These are phyloP conservation scores for Ambrosiella beaveri DNA, from an alignment of 2,329 filamentous ascomycete species.

Conservation along the genomic window DNA sequence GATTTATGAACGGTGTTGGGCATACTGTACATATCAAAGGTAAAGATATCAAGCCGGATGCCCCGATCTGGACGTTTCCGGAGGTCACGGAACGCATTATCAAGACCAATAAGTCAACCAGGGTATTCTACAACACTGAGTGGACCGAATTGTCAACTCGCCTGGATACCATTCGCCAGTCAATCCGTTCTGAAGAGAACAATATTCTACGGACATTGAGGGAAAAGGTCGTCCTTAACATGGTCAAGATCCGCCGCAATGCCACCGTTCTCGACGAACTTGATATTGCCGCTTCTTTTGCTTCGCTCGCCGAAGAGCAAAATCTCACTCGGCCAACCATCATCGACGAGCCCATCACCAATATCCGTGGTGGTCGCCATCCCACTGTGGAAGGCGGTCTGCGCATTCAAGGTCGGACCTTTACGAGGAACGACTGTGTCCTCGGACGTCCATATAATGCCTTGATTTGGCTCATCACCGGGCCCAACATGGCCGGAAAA, in stretches of 20 bases:
- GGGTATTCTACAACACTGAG: constrained; percentile 64
- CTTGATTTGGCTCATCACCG: constrained; percentile 49
- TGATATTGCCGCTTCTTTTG: constrained; percentile 77
- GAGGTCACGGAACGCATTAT: constrained; percentile 31
- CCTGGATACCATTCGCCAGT: constrained; percentile 60
- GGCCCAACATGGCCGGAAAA: constrained; percentile 98
- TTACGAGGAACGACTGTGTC: constrained; percentile 73
- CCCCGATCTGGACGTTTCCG: constrained; percentile 13
- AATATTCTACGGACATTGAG: constrained; percentile 61
- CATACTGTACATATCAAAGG: constrained; percentile 85
- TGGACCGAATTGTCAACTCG: constrained; percentile 70
- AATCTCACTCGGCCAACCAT: constrained; percentile 57
- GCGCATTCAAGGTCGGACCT: constrained; percentile 58
- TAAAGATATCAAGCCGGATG: constrained; percentile 38
- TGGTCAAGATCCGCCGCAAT: constrained; percentile 76
- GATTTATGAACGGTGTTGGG: constrained; percentile 73
- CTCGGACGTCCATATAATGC: constrained; percentile 40
- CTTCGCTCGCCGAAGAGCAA: constrained; percentile 58
- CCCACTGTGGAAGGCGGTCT: constrained; percentile 81
- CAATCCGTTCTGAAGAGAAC: constrained; percentile 72
- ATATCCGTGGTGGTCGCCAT: constrained; percentile 73
- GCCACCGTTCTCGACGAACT: constrained; percentile 85
- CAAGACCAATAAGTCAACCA: constrained; percentile 66
- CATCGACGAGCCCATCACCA: constrained; percentile 41
- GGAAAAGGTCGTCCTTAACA: constrained; percentile 57